These are phyloP conservation scores for Alternaria gaisen DNA, from an alignment of 2,329 filamentous ascomycete genomes.

Conservation along the genomic window DNA sequence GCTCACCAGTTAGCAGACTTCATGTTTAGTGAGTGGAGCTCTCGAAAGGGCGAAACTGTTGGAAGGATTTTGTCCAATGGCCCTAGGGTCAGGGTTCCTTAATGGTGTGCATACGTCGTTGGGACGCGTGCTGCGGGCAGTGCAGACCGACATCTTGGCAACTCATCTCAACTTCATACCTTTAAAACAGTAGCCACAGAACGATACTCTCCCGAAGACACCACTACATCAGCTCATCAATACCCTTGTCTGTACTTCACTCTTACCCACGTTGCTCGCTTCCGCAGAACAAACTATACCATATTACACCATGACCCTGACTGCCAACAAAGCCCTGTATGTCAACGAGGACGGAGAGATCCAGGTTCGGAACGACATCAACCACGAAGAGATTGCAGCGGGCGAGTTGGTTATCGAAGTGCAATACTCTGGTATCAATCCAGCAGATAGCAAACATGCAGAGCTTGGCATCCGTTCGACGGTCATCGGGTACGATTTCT, in stretches of 20 bases:
- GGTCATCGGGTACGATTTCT: constrained; percentile 19
- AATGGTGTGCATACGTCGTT: not conserved
- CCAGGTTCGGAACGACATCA: constrained; percentile 1
- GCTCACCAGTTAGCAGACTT: not conserved
- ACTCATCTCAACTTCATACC: not conserved
- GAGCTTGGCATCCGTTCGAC: constrained; percentile 11
- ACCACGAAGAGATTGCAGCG: not conserved
- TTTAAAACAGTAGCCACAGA: not conserved
- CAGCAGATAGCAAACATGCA: constrained; percentile 14
- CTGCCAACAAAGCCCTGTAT: not conserved
- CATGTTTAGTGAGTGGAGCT: not conserved
- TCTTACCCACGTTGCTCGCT: not conserved
- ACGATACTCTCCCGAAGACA: not conserved
- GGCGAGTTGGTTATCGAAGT: not conserved
- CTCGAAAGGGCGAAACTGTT: too few species aligned
- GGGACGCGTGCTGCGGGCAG: not conserved
- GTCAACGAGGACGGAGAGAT: not conserved
- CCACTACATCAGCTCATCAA: not conserved
- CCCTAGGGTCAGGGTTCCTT: not conserved
- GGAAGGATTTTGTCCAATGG: not conserved
- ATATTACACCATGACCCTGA: not conserved
- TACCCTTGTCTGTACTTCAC: not conserved
- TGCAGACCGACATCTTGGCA: not conserved
- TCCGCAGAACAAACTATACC: not conserved
- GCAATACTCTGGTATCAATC: constrained; percentile 12